Base-by-base conservation (phyloP, 2,329 filamentous ascomycete species). In the Alternaria brassicae region DNA sequence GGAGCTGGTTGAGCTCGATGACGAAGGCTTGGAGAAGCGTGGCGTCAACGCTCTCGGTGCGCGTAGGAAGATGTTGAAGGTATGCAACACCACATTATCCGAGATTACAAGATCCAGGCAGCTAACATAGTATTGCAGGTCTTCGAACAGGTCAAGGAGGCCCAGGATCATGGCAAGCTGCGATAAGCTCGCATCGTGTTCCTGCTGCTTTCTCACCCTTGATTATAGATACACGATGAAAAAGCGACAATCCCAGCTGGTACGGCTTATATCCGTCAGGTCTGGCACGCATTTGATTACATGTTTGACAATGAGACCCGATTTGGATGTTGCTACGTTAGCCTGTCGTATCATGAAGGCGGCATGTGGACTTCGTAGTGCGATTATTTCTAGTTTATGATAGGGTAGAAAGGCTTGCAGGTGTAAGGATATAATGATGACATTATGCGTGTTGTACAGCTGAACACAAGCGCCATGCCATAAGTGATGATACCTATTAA, bases 51-150 rank as follows among this genome's bases (percentile, higher is more conserved):
- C 95, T 53, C 86, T 98, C 56, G 95, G 95, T 70, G 95, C 95
- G 17, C 86, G 95, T 69, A 91, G 94, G 77, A 99, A 99, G 86
- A 96, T 99, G 92, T 83, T 99, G 61, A 99, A 99, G 87, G 95
- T 89, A 77, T 79, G 79, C 13, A 52, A 25, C 30, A n/a, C n/a
- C 27, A 39, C 54, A 21, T 28, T 9, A 3, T 3, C 3, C 4
- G 8, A 21, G 13, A 8, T 53, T 21, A 17, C n/a, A 12, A 4
- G 28, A 10, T 6, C 10, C 10, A 25, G 23, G 13, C 28, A 15
- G 25, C 77, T 81, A 76, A 82, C 67, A 58, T 53, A 32, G 8
- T n/a, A n/a, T 9, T 51, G 40, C 69, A 90, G 88, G 88, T 98
- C 56, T 98, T 98, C 80, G 95, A 98, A 72, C 93, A 97, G 82